Conservation (phyloP, 1,139 yeast species). For the Saccharomyces hybrid region DNA sequence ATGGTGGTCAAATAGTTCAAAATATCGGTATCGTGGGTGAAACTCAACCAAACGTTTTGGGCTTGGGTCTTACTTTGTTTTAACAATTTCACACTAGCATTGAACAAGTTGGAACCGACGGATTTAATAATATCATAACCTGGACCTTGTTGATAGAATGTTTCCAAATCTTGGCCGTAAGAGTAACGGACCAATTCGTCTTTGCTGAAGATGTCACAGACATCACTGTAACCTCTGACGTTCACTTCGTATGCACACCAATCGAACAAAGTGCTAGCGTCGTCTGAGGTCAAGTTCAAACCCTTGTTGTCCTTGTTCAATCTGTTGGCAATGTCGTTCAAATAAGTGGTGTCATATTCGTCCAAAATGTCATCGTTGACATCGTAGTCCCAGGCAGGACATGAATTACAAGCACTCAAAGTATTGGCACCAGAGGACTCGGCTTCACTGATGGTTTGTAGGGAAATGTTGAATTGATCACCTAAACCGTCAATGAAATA, state of each 20-base stretch:
- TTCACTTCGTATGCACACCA: slow-evolving; percentile 54
- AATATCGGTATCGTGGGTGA: slow-evolving; percentile 56
- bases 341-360: slow-evolving; percentile 26
- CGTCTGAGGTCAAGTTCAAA: slow-evolving; percentile 37
- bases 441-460: slow-evolving; percentile 31
- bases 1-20: slow-evolving; percentile 44
- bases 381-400: slow-evolving; percentile 26
- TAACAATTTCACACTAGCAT: slow-evolving; percentile 35
- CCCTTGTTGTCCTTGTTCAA: slow-evolving; percentile 38
- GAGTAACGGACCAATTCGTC: slow-evolving; percentile 47
- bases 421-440: slow-evolving; percentile 36
- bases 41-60: slow-evolving; percentile 38
- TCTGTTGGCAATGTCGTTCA: slow-evolving; percentile 35
- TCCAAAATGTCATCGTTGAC: slow-evolving; percentile 18
- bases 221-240: slow-evolving; percentile 46
- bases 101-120: slow-evolving; percentile 44
- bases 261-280: slow-evolving; percentile 39
- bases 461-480: slow-evolving; percentile 9
- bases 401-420: slow-evolving; percentile 34
- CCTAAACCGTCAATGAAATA: slow-evolving; percentile 12
- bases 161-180: slow-evolving; percentile 41
- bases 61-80: slow-evolving; percentile 19
- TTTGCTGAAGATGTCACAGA: slow-evolving; percentile 46
- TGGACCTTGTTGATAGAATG: slow-evolving; percentile 47
- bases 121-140: slow-evolving; percentile 42